These are phyloP conservation scores for Cercospora berteroae DNA, from an alignment of 2,329 filamentous ascomycete species.

Conservation along the genomic window DNA sequence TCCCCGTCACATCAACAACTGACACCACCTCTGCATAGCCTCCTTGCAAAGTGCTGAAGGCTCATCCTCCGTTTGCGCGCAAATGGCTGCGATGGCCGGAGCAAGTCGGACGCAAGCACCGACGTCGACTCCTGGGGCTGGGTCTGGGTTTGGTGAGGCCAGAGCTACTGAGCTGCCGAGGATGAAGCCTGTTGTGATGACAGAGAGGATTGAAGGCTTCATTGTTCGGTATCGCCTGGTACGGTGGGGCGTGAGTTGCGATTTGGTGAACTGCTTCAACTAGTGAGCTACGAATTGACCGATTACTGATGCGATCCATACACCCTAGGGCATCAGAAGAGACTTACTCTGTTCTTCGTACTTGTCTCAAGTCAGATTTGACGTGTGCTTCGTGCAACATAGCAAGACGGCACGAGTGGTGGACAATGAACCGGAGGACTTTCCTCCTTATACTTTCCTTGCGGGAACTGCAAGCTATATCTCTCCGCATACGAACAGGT, in stretches of 20 bases:
- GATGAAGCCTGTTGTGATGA: background rate
- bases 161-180: background rate
- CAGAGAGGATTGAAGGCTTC: background rate
- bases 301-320: background rate
- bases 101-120: background rate
- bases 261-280: background rate
- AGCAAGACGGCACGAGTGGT: background rate
- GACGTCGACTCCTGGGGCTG: background rate
- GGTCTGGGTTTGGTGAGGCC: background rate
- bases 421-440: background rate
- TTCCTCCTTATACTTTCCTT: background rate
- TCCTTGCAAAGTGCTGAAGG: background rate
- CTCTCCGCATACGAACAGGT: background rate
- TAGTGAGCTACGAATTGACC: background rate
- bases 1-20: background rate
- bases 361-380: background rate
- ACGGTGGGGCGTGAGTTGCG: no score
- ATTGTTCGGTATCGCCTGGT: no score
- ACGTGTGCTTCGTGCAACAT: background rate
- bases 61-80: background rate
- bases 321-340: no score
- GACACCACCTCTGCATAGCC: constrained; percentile 3
- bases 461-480: background rate
- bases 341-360: background rate
- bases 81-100: background rate